Evolutionary conservation across 2,329 filamentous ascomycete species (phyloP).

Genomic region (Phoma sp.): DNA sequence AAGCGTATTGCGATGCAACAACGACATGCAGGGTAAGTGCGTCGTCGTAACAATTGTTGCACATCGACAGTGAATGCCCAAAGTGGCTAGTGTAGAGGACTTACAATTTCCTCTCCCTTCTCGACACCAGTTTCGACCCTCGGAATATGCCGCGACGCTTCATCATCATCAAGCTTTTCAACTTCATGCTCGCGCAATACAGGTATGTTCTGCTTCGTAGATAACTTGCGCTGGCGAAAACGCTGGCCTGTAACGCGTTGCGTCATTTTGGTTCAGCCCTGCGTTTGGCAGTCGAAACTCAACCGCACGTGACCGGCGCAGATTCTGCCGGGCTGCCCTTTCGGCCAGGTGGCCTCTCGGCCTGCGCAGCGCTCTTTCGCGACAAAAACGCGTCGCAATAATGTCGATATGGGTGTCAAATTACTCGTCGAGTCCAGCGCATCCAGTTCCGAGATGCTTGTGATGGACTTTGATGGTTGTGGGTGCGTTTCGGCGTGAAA

Average conservation of each 20-base stretch:
- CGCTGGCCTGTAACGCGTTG: constrained; percentile 58
- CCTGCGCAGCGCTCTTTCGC: constrained; percentile 29
- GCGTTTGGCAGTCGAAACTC: constrained; percentile 7
- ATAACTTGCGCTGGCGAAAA: constrained; percentile 89
- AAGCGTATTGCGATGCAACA: not conserved
- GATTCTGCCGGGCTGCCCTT: constrained; percentile 29
- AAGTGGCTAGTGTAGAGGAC: constrained; percentile 57
- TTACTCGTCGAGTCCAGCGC: constrained; percentile 32
- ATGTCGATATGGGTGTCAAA: constrained; percentile 41
- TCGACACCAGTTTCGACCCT: constrained; percentile 96
- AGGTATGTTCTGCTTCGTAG: constrained; percentile 84
- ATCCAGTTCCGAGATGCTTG: constrained; percentile 29
- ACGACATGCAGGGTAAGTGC: not conserved
- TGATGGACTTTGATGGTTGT: constrained; percentile 31
- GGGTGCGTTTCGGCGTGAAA: constrained; percentile 28
- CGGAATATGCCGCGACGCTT: constrained; percentile 78
- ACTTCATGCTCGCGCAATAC: constrained; percentile 91
- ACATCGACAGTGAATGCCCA: constrained; percentile 25
- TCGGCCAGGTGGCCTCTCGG: constrained; percentile 32
- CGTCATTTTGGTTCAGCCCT: constrained; percentile 43
- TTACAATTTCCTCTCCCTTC: constrained; percentile 95
- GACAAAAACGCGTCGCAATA: constrained; percentile 39
- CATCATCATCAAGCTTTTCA: constrained; percentile 84
- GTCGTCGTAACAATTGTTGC: constrained; percentile 11
- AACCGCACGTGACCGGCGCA: constrained; percentile 41